Base-by-base conservation (phyloP, 139 green algal species). In the Diplosphaera chodatii region DNA sequence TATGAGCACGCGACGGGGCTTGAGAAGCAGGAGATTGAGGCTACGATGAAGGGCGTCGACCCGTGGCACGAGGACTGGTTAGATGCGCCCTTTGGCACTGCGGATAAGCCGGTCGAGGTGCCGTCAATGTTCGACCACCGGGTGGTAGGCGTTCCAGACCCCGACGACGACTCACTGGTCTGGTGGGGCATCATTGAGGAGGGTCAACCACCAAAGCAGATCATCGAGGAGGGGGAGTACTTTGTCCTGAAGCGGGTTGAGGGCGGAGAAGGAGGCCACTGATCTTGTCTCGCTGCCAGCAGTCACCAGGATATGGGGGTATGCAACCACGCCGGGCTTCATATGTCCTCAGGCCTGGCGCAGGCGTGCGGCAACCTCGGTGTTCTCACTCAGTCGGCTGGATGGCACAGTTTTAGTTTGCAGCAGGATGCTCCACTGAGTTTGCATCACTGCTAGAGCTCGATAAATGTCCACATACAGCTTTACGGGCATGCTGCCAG, bases 91-190 rank as follows among this genome's bases (percentile, higher is more conserved):
- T 88, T 81, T 68, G 87, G 87, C 55, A 92, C 87, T 4, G 76
- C 83, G 69, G 78, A 84, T 16, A 89, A 88, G 65, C 87, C 87
- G 3, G 86, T 89, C 40, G 83, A 86, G 68, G 87, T 92, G 32
- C 78, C 86, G 10, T 87, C 78, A 4, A 73, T 71, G 41, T 84
- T 80, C 56, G 40, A 41, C 27, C 79, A 90, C 66, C 73, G 87
- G 40, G 84, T 92, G 48, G 87, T 92, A 56, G 87, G 87, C 15
- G 86, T 91, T 29, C 75, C 79, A n/a, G 87, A 92, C 75, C 87
- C 87, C 10, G 85, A 91, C 55, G 87, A 92, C 74, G 87, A 92
- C 78, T 90, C 79, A 28, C 80, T 82, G 41, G 66, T 87, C 62
- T 83, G 71, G 75, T 88, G 85, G 84, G 84, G 82, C 32, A 73